phyloP scores from a whole-genome alignment of 1,284 basidiomycete genomes.

The Fomitopsis pinicola region DNA sequence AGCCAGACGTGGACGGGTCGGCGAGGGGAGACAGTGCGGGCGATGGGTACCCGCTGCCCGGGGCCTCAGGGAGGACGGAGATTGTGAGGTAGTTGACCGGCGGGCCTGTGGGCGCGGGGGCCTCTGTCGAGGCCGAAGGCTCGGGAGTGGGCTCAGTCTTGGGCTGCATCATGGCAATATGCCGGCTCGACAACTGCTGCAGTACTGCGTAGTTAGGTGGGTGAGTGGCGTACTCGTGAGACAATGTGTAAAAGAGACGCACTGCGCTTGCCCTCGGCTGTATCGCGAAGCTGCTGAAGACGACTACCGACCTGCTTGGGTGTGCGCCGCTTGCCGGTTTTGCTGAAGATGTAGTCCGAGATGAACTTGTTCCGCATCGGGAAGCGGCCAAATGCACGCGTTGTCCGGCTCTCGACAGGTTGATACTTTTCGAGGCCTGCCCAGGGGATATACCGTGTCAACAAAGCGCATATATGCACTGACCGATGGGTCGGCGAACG shows the following conservation, averaged over 20 bases:
- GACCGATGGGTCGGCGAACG: conserved; percentile 4
- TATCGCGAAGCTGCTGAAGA: conserved; percentile 69
- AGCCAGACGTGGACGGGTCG: conserved; percentile 13
- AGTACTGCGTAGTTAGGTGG: conserved; percentile 18
- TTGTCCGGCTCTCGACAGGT: conserved; percentile 67
- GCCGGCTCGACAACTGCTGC: conserved; percentile 30
- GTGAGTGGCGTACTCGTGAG: background rate
- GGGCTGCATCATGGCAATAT: conserved; percentile 23
- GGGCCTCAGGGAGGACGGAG: conserved; percentile 24
- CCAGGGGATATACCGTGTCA: background rate
- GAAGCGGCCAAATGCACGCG: conserved; percentile 65
- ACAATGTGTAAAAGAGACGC: conserved; percentile 6
- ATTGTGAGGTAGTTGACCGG: conserved; percentile 21
- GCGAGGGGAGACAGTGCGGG: conserved; percentile 7
- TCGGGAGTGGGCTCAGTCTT: conserved; percentile 16
- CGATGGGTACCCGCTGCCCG: conserved; percentile 12
- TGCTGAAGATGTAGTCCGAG: conserved; percentile 63
- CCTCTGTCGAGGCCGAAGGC: conserved; percentile 14
- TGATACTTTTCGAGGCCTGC: conserved; percentile 65
- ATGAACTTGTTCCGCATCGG: conserved; percentile 75
- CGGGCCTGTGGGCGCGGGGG: conserved; percentile 10
- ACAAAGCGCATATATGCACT: conserved; percentile 1
- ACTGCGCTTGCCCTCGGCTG: conserved; percentile 63
- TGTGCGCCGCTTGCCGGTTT: conserved; percentile 61
- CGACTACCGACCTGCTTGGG: conserved; percentile 75